Conservation (phyloP, 441 rosid species). For the Bruguiera hainesii region DNA sequence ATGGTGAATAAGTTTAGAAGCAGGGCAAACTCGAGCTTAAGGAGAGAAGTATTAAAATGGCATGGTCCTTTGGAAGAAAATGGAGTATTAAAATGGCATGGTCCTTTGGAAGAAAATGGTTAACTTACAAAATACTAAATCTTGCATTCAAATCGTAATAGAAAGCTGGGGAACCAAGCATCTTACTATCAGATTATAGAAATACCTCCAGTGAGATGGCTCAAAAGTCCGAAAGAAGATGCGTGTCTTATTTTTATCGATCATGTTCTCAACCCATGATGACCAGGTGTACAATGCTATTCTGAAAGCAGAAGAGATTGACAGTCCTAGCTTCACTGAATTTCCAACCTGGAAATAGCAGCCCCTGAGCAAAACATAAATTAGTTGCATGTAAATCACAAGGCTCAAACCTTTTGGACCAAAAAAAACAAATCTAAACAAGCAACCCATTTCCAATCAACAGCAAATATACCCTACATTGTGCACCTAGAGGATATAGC, state of each 20-base stretch:
- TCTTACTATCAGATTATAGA: conserved; percentile 8
- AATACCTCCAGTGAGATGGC: conserved; percentile 81
- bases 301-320: conserved; percentile 67
- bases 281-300: conserved; percentile 71
- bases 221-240: conserved; percentile 70
- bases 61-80: not conserved
- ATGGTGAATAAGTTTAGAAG: not conserved
- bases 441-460: not conserved
- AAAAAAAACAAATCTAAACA: conserved; percentile 1
- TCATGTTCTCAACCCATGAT: conserved; percentile 50
- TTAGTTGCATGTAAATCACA: conserved; percentile 16
- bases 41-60: not conserved
- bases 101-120: conserved; percentile 1
- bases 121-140: conserved; percentile 3
- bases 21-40: not conserved
- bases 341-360: conserved; percentile 76
- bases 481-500: not conserved
- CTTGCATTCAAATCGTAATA: not conserved
- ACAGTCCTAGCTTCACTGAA: conserved; percentile 68
- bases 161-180: not conserved
- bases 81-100: not conserved
- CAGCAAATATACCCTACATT: not conserved
- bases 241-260: conserved; percentile 49
- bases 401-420: not conserved
- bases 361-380: conserved; percentile 53